Conservation (phyloP, 179 eudicot genomes). For the Beta corolliflora region DNA sequence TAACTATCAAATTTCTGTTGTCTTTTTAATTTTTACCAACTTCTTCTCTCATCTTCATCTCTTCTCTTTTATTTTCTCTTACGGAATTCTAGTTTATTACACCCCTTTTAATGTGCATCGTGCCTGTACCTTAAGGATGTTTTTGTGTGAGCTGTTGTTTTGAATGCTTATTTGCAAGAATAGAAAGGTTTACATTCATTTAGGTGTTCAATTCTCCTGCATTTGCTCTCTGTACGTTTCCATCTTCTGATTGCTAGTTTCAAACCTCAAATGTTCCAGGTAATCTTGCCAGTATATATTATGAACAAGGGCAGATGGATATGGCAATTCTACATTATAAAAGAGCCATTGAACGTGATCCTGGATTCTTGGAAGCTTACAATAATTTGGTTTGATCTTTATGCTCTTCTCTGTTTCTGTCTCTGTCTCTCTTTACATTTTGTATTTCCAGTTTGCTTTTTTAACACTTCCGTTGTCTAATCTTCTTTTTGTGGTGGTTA, state of each 20-base stretch:
- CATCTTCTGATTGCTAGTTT: neutral
- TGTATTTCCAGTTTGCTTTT: constrained; percentile 6
- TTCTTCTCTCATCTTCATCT: no score
- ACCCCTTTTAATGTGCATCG: neutral
- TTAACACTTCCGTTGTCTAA: neutral
- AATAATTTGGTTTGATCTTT: constrained; percentile 71
- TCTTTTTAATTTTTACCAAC: no score
- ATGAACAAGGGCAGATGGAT: constrained; percentile 93
- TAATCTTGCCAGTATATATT: constrained; percentile 77
- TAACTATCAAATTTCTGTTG: no score
- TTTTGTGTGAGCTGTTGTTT: neutral
- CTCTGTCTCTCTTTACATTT: neutral
- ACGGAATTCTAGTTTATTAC: no score
- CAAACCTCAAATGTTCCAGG: constrained; percentile 44
- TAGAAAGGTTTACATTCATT: neutral
- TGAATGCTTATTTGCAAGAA: neutral
- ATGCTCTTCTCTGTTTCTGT: neutral
- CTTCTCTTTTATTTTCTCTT: no score
- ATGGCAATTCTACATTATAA: constrained; percentile 81
- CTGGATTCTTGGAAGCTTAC: constrained; percentile 91
- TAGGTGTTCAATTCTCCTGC: no score
- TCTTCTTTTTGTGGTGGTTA: constrained; percentile 15
- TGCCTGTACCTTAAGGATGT: neutral
- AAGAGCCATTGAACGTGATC: constrained; percentile 81
- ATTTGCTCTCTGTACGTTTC: neutral